Percentiles rank a stretch among this genome's conserved stretches.
phyloP scores from a whole-genome alignment of 129 eudicot species.

The Centaurea solstitialis region DNA sequence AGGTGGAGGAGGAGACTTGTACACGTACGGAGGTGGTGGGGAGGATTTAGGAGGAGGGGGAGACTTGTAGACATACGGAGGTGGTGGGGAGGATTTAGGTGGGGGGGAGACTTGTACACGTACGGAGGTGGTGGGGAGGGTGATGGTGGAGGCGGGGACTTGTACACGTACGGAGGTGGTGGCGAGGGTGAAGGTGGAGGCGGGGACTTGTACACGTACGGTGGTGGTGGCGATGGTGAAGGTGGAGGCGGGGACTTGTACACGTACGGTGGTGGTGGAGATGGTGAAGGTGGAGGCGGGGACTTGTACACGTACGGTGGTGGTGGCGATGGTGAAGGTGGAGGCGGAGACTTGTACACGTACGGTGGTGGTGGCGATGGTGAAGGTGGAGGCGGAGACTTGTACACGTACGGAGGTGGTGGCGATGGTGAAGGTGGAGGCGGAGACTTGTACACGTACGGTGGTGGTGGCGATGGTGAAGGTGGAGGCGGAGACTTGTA shows the following conservation, averaged over 20 bases:
- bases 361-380: conserved; percentile 11
- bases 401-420: conserved; percentile 7
- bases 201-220: background rate
- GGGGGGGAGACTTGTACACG: conserved; percentile 14
- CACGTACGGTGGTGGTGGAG: conserved; percentile 19
- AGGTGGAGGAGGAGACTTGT: conserved; percentile 25
- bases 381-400: conserved; percentile 20
- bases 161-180: conserved; percentile 11
- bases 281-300: conserved; percentile 23
- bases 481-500: background rate
- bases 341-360: conserved; percentile 8
- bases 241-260: conserved; percentile 28
- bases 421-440: conserved; percentile 9
- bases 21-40: background rate
- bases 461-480: conserved; percentile 1
- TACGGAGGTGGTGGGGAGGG: conserved; percentile 23
- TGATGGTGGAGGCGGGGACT: conserved; percentile 23
- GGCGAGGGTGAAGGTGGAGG: conserved; percentile 26
- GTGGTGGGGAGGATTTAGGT: conserved; percentile 31
- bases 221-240: conserved; percentile 29
- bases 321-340: conserved; percentile 21
- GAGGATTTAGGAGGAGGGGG: conserved; percentile 23
- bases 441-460: conserved; percentile 11
- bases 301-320: conserved; percentile 12
- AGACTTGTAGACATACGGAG: conserved; percentile 17